A percentile compares a stretch with the other conserved stretches of the same genome.
phyloP scores from a whole-genome alignment of 768 basidiomycete genomes.

The Baorangia bicolor region DNA sequence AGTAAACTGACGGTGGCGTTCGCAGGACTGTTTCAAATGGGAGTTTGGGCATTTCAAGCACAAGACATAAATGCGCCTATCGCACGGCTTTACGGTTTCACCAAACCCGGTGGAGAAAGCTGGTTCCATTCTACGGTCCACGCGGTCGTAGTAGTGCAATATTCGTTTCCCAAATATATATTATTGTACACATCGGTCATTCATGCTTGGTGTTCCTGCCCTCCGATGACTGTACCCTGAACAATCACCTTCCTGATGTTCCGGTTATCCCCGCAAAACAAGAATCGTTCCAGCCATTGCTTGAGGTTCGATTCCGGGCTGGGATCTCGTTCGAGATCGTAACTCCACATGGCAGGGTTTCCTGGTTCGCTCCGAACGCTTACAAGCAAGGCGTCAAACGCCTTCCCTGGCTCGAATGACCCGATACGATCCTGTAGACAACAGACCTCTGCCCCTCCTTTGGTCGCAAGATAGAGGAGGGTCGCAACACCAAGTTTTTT shows the following conservation, averaged over 20 bases:
- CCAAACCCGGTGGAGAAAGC: not conserved
- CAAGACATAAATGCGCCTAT: constrained; percentile 3
- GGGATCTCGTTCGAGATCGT: constrained; percentile 37
- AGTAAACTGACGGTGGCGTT: not conserved
- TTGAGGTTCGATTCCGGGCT: constrained; percentile 39
- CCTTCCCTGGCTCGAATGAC: constrained; percentile 76
- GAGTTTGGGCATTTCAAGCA: constrained; percentile 55
- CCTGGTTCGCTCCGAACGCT: constrained; percentile 51
- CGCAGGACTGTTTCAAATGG: constrained; percentile 78
- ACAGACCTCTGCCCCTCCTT: constrained; percentile 88
- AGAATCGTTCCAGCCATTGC: constrained; percentile 73
- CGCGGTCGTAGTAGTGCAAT: constrained; percentile 1
- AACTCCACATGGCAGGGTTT: constrained; percentile 58
- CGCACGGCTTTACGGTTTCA: constrained; percentile 3
- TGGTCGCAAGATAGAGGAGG: constrained; percentile 86
- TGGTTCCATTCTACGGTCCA: not conserved
- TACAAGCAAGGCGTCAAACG: constrained; percentile 86
- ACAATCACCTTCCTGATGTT: constrained; percentile 85
- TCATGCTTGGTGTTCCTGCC: constrained; percentile 40
- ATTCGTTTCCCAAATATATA: not conserved
- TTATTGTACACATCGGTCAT: not conserved
- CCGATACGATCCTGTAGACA: constrained; percentile 66
- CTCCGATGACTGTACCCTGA: constrained; percentile 76
- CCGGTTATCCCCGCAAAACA: constrained; percentile 85
- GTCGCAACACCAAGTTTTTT: constrained; percentile 72